Evolutionary conservation across 306 rosid genomes (phyloP).

Genomic region (Medicago arabica): DNA sequence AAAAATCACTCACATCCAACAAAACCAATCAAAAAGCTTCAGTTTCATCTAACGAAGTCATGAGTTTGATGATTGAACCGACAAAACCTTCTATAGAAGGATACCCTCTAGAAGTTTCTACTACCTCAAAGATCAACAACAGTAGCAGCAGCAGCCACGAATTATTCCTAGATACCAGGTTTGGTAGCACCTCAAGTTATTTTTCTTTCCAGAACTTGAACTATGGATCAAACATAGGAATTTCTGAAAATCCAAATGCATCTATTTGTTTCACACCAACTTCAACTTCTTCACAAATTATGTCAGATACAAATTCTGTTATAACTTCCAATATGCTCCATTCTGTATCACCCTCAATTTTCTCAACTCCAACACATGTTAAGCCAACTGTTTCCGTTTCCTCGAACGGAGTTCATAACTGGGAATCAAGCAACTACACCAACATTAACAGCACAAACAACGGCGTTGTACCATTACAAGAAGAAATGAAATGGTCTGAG

Average conservation of each 20-base stretch:
- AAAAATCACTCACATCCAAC: slow-evolving; percentile 36
- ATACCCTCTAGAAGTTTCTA: slow-evolving; percentile 57
- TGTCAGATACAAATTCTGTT: slow-evolving; percentile 55
- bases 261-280: slow-evolving; percentile 56
- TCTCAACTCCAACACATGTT: slow-evolving; percentile 50
- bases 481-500: slow-evolving; percentile 86
- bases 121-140: slow-evolving; percentile 47
- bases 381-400: slow-evolving; percentile 61
- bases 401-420: slow-evolving; percentile 55
- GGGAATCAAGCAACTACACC: slow-evolving; percentile 55
- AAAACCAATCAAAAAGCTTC: slow-evolving; percentile 60
- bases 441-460: slow-evolving; percentile 40
- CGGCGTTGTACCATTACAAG: slow-evolving; percentile 44
- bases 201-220: slow-evolving; percentile 65
- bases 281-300: slow-evolving; percentile 55
- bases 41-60: slow-evolving; percentile 58
- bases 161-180: slow-evolving; percentile 59
- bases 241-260: slow-evolving; percentile 51
- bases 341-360: slow-evolving; percentile 49
- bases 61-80: slow-evolving; percentile 47
- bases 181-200: slow-evolving; percentile 62
- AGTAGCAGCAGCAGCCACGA: slow-evolving; percentile 59
- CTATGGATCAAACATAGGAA: slow-evolving; percentile 51
- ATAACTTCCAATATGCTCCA: slow-evolving; percentile 48
- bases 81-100: slow-evolving; percentile 46